Conservation (phyloP, 2,329 filamentous ascomycete species). For the Achaetomium macrosporum region DNA sequence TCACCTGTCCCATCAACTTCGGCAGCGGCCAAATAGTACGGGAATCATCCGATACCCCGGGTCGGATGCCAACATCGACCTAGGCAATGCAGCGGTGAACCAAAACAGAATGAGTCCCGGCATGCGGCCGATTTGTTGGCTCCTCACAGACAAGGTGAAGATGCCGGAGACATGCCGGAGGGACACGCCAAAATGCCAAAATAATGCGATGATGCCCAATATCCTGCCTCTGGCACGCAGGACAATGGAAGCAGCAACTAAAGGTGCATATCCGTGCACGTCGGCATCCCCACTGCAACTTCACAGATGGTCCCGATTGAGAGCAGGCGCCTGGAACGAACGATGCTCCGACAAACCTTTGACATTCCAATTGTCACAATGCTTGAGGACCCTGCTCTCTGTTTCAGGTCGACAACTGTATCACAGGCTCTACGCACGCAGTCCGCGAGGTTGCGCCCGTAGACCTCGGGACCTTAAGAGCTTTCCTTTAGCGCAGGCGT, state of each 20-base stretch:
- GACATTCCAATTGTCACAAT: not conserved
- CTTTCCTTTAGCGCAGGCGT: not conserved
- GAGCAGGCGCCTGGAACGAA: not conserved
- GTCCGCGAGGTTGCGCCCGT: conserved; percentile 10
- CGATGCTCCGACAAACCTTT: not conserved
- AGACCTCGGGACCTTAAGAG: not conserved
- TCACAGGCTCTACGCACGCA: conserved; percentile 13
- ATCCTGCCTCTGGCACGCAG: conserved; percentile 12
- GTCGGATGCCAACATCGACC: conserved; percentile 13
- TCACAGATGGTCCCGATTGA: conserved; percentile 2
- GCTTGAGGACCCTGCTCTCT: not conserved
- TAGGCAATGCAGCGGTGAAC: conserved; percentile 16
- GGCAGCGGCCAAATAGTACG: conserved; percentile 3
- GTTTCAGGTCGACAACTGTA: conserved; percentile 8
- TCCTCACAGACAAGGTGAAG: conserved; percentile 16
- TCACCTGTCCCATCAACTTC: too few species aligned
- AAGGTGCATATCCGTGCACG: conserved; percentile 14
- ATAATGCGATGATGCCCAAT: conserved; percentile 24
- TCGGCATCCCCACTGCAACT: conserved; percentile 7
- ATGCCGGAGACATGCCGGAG: not conserved
- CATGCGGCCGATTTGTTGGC: conserved; percentile 20
- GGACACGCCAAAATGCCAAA: conserved; percentile 10
- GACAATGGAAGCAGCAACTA: conserved; percentile 10
- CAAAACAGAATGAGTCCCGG: conserved; percentile 12
- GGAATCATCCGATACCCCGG: conserved; percentile 7